These are phyloP conservation scores for Debaryomyces castellii DNA, from an alignment of 805 yeast genomes.

Conservation along the genomic window DNA sequence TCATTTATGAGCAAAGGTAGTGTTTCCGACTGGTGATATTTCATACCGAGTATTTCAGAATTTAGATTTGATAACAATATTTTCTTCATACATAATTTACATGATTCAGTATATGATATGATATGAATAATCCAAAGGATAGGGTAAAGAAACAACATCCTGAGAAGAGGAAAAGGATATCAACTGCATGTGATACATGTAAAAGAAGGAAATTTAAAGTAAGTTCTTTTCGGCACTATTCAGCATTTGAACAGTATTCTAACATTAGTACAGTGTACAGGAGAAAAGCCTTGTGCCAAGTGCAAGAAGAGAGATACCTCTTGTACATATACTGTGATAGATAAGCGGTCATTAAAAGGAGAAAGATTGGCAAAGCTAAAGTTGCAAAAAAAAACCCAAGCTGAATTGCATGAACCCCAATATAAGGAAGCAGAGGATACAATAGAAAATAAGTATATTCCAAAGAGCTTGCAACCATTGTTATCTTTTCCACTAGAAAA, in stretches of 20 bases:
- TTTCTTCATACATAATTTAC: neutral
- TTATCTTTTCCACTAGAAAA: neutral
- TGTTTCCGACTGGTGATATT: neutral
- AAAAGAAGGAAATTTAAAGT: slow-evolving; percentile 37
- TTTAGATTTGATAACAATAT: neutral
- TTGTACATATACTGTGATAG: slow-evolving; percentile 29
- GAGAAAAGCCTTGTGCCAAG: slow-evolving; percentile 37
- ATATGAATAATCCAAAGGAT: neutral
- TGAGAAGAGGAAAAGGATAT: slow-evolving; percentile 27
- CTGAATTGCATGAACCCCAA: neutral
- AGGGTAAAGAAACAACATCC: neutral
- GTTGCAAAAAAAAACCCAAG: neutral
- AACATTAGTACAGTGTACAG: slow-evolving; percentile 10
- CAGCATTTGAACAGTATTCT: neutral
- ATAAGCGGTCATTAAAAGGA: slow-evolving; percentile 17
- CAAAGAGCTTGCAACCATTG: slow-evolving; percentile 2
- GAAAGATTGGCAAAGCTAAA: slow-evolving; percentile 2
- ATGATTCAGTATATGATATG: neutral
- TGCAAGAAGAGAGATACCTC: slow-evolving; percentile 26
- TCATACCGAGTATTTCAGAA: neutral
- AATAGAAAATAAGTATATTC: neutral
- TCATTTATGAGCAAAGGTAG: no score
- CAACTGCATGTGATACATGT: slow-evolving; percentile 49
- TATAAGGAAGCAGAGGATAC: neutral
- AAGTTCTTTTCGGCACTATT: neutral